phyloP scores from a whole-genome alignment of 1,139 yeast species.

The Candida sp. region DNA sequence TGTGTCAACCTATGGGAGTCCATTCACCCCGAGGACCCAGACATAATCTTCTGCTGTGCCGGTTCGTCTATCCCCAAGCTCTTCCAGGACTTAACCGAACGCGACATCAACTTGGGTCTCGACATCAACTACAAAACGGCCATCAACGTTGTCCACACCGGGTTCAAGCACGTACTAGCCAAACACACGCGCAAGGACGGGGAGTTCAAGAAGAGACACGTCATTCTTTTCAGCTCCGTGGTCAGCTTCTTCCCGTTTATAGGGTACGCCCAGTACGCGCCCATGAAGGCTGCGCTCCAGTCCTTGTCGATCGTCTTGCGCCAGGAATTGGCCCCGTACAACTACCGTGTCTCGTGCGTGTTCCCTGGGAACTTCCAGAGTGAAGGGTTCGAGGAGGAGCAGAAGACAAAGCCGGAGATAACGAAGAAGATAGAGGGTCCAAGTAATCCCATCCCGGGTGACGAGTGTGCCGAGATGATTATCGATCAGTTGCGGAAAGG shows the following conservation, averaged over 20 bases:
- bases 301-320: slow-evolving; percentile 77
- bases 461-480: slow-evolving; percentile 66
- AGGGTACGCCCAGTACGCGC: slow-evolving; percentile 92
- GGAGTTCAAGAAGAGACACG: slow-evolving; percentile 49
- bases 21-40: slow-evolving; percentile 53
- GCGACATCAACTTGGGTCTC: slow-evolving; percentile 65
- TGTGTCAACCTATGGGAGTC: slow-evolving; percentile 45
- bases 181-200: slow-evolving; percentile 11
- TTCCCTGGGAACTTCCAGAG: slow-evolving; percentile 91
- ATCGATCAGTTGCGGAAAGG: slow-evolving; percentile 65
- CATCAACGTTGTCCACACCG: slow-evolving; percentile 68
- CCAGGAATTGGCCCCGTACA: slow-evolving; percentile 77
- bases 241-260: slow-evolving; percentile 86
- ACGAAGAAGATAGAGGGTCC: slow-evolving; percentile 88
- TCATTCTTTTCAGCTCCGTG: slow-evolving; percentile 81
- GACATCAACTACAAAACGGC: slow-evolving; percentile 76
- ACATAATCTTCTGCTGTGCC: slow-evolving; percentile 83
- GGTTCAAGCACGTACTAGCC: slow-evolving; percentile 42
- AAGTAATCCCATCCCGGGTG: slow-evolving; percentile 70
- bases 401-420: slow-evolving; percentile 83
- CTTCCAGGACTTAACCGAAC: slow-evolving; percentile 66
- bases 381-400: slow-evolving; percentile 87
- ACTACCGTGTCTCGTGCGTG: slow-evolving; percentile 63
- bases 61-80: slow-evolving; percentile 86
- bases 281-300: slow-evolving; percentile 82